Evolutionary conservation across 2,329 filamentous ascomycete species (phyloP).

Genomic region (Aspergillus fischeri): DNA sequence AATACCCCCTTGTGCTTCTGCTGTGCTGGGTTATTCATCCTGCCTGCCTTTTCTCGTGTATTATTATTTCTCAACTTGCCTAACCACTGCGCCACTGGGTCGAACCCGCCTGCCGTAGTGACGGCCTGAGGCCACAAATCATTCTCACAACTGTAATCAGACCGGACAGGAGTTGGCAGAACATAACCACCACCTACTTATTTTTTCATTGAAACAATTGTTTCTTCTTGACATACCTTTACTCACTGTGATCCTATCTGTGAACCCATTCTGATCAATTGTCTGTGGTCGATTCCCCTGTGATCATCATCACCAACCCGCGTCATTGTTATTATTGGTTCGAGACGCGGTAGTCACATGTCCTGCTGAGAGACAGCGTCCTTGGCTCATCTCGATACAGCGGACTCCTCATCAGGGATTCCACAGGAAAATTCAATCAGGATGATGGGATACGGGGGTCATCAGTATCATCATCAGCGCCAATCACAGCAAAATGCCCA

Average conservation of each 20-base stretch:
- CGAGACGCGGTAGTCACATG: conserved; percentile 13
- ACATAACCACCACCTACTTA: neutral
- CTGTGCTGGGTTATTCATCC: neutral
- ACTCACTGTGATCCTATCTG: neutral
- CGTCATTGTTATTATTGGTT: conserved; percentile 2
- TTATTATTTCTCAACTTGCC: conserved; percentile 1
- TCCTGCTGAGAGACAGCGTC: neutral
- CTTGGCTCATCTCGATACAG: neutral
- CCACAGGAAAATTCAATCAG: conserved; percentile 15
- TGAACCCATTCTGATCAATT: neutral
- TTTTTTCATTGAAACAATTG: neutral
- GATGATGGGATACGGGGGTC: conserved; percentile 36
- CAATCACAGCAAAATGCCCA: conserved; percentile 22
- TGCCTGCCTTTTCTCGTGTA: conserved; percentile 2
- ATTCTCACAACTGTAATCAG: neutral
- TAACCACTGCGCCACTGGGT: conserved; percentile 8
- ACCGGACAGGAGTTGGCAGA: neutral
- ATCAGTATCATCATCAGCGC: conserved; percentile 24
- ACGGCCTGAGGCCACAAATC: conserved; percentile 5
- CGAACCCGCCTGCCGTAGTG: conserved; percentile 7
- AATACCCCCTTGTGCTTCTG: conserved; percentile 1
- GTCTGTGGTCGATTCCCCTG: neutral
- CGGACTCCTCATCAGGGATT: conserved; percentile 8
- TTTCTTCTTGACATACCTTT: neutral
- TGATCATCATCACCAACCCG: neutral